Evolutionary conservation across 2,329 filamentous ascomycete genomes (phyloP).

Genomic region (Lecanosticta acicola): DNA sequence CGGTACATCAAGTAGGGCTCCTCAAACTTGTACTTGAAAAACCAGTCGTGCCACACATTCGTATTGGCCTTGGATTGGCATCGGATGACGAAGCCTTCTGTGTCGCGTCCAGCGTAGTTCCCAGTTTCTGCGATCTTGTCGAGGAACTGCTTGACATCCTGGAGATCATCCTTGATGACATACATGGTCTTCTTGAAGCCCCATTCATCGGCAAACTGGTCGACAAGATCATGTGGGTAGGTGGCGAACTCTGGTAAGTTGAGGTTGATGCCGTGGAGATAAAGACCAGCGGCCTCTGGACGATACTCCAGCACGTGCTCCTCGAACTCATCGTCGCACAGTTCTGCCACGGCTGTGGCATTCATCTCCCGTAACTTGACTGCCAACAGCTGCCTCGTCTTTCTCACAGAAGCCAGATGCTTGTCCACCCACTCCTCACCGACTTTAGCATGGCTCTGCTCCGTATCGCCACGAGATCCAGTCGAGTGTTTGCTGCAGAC

Average conservation of each 20-base stretch:
- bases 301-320: constrained; percentile 92
- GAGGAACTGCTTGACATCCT: constrained; percentile 71
- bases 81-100: constrained; percentile 93
- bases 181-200: constrained; percentile 87
- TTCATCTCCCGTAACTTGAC: constrained; percentile 71
- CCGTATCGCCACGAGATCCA: constrained; percentile 64
- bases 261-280: constrained; percentile 92
- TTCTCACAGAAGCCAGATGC: constrained; percentile 72
- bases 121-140: constrained; percentile 82
- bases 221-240: constrained; percentile 74
- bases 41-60: constrained; percentile 76
- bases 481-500: constrained; percentile 99
- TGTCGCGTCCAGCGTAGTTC: constrained; percentile 82
- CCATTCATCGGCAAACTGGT: constrained; percentile 85
- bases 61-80: constrained; percentile 58
- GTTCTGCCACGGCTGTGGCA: constrained; percentile 87
- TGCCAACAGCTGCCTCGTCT: constrained; percentile 72
- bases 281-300: constrained; percentile 76
- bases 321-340: constrained; percentile 94
- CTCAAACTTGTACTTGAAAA: constrained; percentile 99
- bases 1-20: constrained; percentile 98
- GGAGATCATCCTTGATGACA: constrained; percentile 67
- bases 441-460: constrained; percentile 73
- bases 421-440: constrained; percentile 77
- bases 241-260: constrained; percentile 91